A percentile compares a stretch with the other conserved stretches of the same genome.
These are phyloP conservation scores for Calonectria henricotiae DNA, from an alignment of 2,329 filamentous ascomycete species.

Conservation along the genomic window DNA sequence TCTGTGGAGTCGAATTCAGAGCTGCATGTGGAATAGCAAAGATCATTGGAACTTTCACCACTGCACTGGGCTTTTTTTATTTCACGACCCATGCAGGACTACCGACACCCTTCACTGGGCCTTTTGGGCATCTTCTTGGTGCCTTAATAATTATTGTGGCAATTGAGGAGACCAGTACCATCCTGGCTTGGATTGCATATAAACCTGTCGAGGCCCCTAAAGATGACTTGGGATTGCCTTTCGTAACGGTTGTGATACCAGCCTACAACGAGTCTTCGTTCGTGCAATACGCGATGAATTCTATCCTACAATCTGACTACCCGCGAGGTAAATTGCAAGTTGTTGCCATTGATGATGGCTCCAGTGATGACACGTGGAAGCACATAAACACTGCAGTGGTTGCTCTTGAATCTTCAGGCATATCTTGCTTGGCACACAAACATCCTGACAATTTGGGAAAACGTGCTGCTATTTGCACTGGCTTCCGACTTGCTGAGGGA, in stretches of 20 bases:
- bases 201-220: not conserved
- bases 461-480: constrained; percentile 5
- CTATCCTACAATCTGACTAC: not conserved
- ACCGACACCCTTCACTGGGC: not conserved
- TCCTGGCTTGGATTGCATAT: constrained; percentile 1
- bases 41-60: constrained; percentile 6
- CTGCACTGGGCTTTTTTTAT: not conserved
- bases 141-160: not conserved
- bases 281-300: constrained; percentile 11
- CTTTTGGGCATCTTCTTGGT: not conserved
- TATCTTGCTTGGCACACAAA: not conserved
- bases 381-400: not conserved
- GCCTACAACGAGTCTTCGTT: constrained; percentile 12
- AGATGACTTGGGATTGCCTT: not conserved
- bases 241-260: not conserved
- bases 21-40: constrained; percentile 10
- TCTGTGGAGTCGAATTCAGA: constrained; percentile 1
- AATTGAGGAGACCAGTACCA: constrained; percentile 2
- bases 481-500: not conserved
- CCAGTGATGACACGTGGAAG: constrained; percentile 8
- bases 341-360: constrained; percentile 3
- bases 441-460: not conserved
- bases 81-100: not conserved
- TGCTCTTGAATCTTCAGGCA: not conserved
- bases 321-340: not conserved